phyloP scores from a whole-genome alignment of 1,139 yeast species.

The Geotrichum reessii region DNA sequence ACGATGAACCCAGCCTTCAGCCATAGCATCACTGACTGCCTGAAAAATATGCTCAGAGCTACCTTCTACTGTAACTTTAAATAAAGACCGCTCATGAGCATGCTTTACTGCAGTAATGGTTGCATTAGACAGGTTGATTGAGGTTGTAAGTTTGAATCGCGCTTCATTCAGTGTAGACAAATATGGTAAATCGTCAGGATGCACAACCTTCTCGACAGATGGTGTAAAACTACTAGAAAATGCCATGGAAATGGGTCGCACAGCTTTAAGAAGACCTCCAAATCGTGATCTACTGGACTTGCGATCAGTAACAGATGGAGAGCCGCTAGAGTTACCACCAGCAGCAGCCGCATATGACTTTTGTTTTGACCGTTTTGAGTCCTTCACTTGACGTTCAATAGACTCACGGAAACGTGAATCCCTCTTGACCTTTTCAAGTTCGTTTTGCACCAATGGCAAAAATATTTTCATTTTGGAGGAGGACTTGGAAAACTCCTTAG shows the following conservation, averaged over 20 bases:
- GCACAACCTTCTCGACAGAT: slow-evolving; percentile 42
- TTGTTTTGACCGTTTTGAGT: slow-evolving; percentile 27
- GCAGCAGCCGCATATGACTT: neutral
- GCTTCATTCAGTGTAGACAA: slow-evolving; percentile 41
- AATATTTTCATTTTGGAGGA: slow-evolving; percentile 41
- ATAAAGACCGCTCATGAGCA: slow-evolving; percentile 38
- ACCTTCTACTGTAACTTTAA: slow-evolving; percentile 57
- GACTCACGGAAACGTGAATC: slow-evolving; percentile 46
- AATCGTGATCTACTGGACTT: slow-evolving; percentile 23
- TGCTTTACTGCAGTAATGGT: slow-evolving; percentile 24
- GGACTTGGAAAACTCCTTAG: slow-evolving; percentile 35
- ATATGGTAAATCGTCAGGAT: slow-evolving; percentile 56
- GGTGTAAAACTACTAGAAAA: slow-evolving; percentile 30
- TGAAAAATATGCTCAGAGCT: slow-evolving; percentile 53
- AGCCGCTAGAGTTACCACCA: neutral
- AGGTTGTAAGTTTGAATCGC: slow-evolving; percentile 50
- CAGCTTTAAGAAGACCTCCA: slow-evolving; percentile 39
- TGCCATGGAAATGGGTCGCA: slow-evolving; percentile 41
- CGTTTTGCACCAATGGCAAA: slow-evolving; percentile 41
- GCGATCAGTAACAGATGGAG: neutral
- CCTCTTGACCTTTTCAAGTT: slow-evolving; percentile 47
- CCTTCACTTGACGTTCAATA: slow-evolving; percentile 40
- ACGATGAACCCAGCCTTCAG: slow-evolving; percentile 66
- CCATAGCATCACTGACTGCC: slow-evolving; percentile 54
- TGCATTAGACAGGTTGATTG: slow-evolving; percentile 50